A percentile compares a stretch with the other conserved stretches of the same genome.
These are phyloP conservation scores for Plasmodium gaboni DNA, from an alignment of 169 alveolate species.

Conservation along the genomic window DNA sequence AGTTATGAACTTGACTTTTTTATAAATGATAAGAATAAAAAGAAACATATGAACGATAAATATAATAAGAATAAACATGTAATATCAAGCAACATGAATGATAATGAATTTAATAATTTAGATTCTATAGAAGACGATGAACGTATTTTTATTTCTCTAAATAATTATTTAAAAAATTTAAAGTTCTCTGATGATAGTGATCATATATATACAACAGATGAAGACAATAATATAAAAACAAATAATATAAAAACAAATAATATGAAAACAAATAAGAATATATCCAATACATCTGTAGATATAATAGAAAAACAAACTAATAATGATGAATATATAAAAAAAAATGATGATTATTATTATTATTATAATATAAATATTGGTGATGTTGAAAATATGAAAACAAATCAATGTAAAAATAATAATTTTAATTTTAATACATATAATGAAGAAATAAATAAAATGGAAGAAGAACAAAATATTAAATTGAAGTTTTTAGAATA, in stretches of 20 bases:
- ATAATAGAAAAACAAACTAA: background rate
- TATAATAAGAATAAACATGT: background rate
- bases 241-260: background rate
- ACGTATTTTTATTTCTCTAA: conserved; percentile 21
- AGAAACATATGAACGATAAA: background rate
- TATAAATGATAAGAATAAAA: background rate
- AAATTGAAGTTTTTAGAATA: background rate
- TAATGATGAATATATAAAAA: background rate
- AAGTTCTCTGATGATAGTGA: background rate
- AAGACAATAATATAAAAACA: background rate
- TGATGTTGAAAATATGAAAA: background rate
- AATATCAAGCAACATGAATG: background rate
- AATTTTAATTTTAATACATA: no score
- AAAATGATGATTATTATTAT: background rate
- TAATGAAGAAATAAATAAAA: background rate
- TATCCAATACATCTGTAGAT: no score
- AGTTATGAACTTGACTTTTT: background rate
- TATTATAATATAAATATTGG: background rate
- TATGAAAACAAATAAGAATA: background rate
- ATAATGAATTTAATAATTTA: background rate
- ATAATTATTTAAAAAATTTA: conserved; percentile 24
- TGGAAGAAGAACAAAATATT: conserved; percentile 12
- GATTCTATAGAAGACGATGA: conserved; percentile 44
- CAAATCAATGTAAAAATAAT: background rate
- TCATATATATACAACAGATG: conserved; percentile 1